A percentile compares a stretch with the other conserved stretches of the same genome.
Evolutionary conservation across 768 basidiomycete genomes (phyloP).

Genomic region (Fomitopsis pulvina): DNA sequence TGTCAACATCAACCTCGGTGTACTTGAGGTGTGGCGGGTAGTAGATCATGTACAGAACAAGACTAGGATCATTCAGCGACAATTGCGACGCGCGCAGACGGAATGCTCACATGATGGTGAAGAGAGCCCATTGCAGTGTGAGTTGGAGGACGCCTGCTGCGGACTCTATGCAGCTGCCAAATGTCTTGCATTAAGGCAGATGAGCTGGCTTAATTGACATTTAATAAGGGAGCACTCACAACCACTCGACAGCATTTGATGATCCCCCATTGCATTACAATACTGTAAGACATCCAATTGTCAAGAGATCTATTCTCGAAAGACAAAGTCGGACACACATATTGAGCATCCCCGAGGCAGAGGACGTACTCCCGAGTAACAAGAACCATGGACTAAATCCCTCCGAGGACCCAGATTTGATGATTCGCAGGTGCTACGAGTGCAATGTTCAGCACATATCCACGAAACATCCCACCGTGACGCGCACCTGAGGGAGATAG

Average conservation of each 20-base stretch:
- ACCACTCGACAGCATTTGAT: constrained; percentile 75
- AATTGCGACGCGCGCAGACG: not conserved
- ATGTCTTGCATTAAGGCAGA: constrained; percentile 34
- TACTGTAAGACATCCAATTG: constrained; percentile 44
- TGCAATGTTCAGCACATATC: not conserved
- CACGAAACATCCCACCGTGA: not conserved
- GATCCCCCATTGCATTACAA: constrained; percentile 79
- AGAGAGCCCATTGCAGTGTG: constrained; percentile 75
- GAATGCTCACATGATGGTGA: constrained; percentile 73
- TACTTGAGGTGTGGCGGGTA: constrained; percentile 85
- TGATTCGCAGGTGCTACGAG: constrained; percentile 73
- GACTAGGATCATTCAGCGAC: constrained; percentile 34
- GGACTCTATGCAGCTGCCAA: constrained; percentile 69
- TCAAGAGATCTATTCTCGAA: not conserved
- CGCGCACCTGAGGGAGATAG: constrained; percentile 73
- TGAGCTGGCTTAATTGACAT: not conserved
- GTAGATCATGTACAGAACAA: constrained; percentile 88
- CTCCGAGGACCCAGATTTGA: constrained; percentile 68
- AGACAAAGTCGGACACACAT: constrained; percentile 40
- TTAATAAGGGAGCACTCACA: constrained; percentile 37
- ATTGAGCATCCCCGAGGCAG: constrained; percentile 79
- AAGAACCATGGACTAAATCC: constrained; percentile 92
- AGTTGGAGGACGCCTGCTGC: constrained; percentile 83
- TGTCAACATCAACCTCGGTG: constrained; percentile 34
- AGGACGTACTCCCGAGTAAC: constrained; percentile 80